Conservation (phyloP, 2,329 filamentous ascomycete genomes). For the Metarhizium sp. region DNA sequence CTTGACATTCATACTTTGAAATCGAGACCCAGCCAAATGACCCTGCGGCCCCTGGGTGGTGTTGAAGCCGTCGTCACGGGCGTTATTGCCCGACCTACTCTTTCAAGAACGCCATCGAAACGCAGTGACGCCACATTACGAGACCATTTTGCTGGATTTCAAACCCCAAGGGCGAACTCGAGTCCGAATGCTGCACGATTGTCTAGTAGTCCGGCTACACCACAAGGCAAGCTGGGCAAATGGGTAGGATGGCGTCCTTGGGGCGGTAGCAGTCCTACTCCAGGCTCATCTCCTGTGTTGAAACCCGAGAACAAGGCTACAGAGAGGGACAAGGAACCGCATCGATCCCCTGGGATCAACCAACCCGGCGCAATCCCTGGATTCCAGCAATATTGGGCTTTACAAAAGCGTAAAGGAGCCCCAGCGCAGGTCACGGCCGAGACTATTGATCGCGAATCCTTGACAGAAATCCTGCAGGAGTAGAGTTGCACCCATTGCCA, state of each 20-base stretch:
- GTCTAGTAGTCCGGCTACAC: slow-evolving; percentile 15
- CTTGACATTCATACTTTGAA: slow-evolving; percentile 84
- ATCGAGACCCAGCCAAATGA: slow-evolving; percentile 65
- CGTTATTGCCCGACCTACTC: slow-evolving; percentile 50
- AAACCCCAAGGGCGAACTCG: slow-evolving; percentile 22
- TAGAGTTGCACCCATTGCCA: slow-evolving; percentile 2
- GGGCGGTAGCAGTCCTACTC: slow-evolving; percentile 18
- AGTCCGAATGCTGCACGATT: slow-evolving; percentile 19
- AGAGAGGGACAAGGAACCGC: slow-evolving; percentile 26
- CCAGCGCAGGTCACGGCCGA: slow-evolving; percentile 49
- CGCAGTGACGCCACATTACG: slow-evolving; percentile 47
- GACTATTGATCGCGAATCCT: slow-evolving; percentile 47
- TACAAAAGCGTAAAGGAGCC: slow-evolving; percentile 39
- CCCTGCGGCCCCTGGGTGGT: slow-evolving; percentile 43
- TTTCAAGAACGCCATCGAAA: slow-evolving; percentile 36
- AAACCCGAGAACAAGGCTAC: slow-evolving; percentile 8
- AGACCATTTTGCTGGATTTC: slow-evolving; percentile 39
- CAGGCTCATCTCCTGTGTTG: slow-evolving; percentile 9
- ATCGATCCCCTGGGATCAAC: slow-evolving; percentile 64
- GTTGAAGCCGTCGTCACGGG: slow-evolving; percentile 48
- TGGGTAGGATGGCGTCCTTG: slow-evolving; percentile 42
- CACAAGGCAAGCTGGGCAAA: slow-evolving; percentile 26
- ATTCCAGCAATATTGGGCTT: slow-evolving; percentile 49
- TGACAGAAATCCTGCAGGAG: slow-evolving; percentile 46
- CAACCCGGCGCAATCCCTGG: slow-evolving; percentile 67